These are phyloP conservation scores for Melampsora abietis-canadensis DNA, from an alignment of 1,284 basidiomycete genomes.

Conservation along the genomic window DNA sequence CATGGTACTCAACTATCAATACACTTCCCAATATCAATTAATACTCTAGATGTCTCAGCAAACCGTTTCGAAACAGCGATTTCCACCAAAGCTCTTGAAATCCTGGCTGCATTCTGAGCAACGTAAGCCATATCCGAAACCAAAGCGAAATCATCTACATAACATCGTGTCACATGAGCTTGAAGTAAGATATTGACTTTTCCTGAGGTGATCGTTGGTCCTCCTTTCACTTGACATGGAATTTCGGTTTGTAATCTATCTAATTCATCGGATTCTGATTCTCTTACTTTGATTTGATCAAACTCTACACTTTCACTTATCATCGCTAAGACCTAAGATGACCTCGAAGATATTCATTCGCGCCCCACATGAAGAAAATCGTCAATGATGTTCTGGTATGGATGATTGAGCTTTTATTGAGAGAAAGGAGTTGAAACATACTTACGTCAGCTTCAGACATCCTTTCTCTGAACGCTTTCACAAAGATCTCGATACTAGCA, in stretches of 20 bases:
- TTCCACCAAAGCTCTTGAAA: constrained; percentile 87
- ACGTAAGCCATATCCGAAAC: constrained; percentile 93
- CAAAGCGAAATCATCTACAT: constrained; percentile 89
- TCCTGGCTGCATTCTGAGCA: constrained; percentile 84
- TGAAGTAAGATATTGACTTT: constrained; percentile 97
- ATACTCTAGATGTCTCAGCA: constrained; percentile 73
- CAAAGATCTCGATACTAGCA: constrained; percentile 85
- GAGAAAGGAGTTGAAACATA: constrained; percentile 84
- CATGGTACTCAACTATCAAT: constrained; percentile 52
- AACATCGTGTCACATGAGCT: constrained; percentile 75
- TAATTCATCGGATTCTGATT: constrained; percentile 82
- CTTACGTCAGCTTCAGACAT: constrained; percentile 92
- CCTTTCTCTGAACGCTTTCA: constrained; percentile 69
- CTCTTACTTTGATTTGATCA: constrained; percentile 88
- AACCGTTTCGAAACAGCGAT: constrained; percentile 88
- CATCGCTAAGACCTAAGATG: constrained; percentile 53
- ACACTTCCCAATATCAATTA: constrained; percentile 84
- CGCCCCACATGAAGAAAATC: too few species aligned
- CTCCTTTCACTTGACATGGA: constrained; percentile 88
- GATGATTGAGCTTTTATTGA: constrained; percentile 70
- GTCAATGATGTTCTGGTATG: constrained; percentile 55
- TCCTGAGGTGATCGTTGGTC: constrained; percentile 87
- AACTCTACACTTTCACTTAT: constrained; percentile 59
- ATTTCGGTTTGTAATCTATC: constrained; percentile 65
- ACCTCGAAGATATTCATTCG: neutral